Base-by-base conservation (phyloP, 2,329 filamentous ascomycete species). In the Diplodia scrobiculata region DNA sequence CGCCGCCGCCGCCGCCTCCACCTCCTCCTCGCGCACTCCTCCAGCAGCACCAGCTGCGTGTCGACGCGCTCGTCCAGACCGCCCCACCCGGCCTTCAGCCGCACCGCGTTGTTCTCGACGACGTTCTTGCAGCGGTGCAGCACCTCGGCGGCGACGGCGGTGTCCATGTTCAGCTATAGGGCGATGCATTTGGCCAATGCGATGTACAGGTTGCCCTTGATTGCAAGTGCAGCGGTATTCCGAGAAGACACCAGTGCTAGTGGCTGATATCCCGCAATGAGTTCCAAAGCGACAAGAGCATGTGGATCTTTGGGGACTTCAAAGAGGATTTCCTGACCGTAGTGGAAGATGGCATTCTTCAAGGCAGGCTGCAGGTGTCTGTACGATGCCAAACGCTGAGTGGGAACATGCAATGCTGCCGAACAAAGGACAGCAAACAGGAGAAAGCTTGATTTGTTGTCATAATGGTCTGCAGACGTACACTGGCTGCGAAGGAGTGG, bases 51-150 rank as follows among this genome's bases (percentile, higher is more conserved):
- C 27, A 70, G 19, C 19, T 69, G 67, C 32, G 65, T 65, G 25
- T 69, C 68, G 7, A 67, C 53, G 2, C 66, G 58, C 6, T 65
- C 64, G 58, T 68, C 62, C 65, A 70, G 66, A 3, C 67, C 67
- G 7, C 66, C 68, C 68, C 68, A 70, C 21, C 69, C 25, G 25
- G 25, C 69, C 65, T 68, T 69, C 58, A 68, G 58, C 34, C 69
- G 41, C 13, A 67, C 68, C 10, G 66, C 68, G 41, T 68, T 68
- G n/a, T 68, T 66, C 48, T 70, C 69, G 3, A 69, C 68, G 19
- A 70, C 52, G 14, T 68, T 62, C 32, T 67, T 68, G 21, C 66
- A 67, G 5, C 38, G 58, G 21, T 41, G 65, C 29, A 70, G 34
- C 9, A 68, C 32, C 11, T 54, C 48, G 21, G 65, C 48, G 1